Evolutionary conservation across 2,329 filamentous ascomycete species (phyloP).

Genomic region (Penicillium capsulatum): DNA sequence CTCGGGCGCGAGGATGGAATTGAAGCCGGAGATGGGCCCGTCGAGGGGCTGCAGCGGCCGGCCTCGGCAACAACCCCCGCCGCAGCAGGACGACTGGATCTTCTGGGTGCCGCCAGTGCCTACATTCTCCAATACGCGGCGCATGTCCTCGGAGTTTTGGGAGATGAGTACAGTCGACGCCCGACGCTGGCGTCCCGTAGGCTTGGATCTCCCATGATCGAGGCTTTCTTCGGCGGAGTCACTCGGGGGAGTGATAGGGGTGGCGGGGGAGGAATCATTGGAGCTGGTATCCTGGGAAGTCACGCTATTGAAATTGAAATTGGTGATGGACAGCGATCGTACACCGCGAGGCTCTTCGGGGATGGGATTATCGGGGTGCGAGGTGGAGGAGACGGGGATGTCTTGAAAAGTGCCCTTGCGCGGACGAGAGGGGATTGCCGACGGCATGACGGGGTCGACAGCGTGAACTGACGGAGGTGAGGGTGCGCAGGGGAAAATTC

Average conservation of each 20-base stretch:
- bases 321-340: conserved; percentile 36
- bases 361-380: conserved; percentile 46
- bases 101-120: conserved; percentile 53
- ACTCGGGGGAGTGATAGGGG: conserved; percentile 39
- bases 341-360: conserved; percentile 45
- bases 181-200: conserved; percentile 34
- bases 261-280: conserved; percentile 37
- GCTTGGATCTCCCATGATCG: conserved; percentile 9
- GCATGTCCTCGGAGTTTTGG: conserved; percentile 56
- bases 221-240: conserved; percentile 37
- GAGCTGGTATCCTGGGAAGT: conserved; percentile 34
- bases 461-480: conserved; percentile 30
- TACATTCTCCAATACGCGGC: conserved; percentile 54
- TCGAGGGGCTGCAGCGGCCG: conserved; percentile 50
- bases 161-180: conserved; percentile 52
- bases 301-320: conserved; percentile 27
- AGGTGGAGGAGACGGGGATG: conserved; percentile 40
- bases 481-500: not conserved
- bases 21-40: conserved; percentile 38
- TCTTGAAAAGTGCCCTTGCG: conserved; percentile 25
- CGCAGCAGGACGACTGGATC: conserved; percentile 61
- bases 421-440: conserved; percentile 24
- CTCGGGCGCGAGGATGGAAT: conserved; percentile 53
- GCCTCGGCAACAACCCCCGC: conserved; percentile 61
- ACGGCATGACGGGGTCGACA: conserved; percentile 24